Evolutionary conservation across 2,329 filamentous ascomycete species (phyloP), one percentile per base, ranked within the genome.

Genomic region (Hypoxylon sp.): DNA sequence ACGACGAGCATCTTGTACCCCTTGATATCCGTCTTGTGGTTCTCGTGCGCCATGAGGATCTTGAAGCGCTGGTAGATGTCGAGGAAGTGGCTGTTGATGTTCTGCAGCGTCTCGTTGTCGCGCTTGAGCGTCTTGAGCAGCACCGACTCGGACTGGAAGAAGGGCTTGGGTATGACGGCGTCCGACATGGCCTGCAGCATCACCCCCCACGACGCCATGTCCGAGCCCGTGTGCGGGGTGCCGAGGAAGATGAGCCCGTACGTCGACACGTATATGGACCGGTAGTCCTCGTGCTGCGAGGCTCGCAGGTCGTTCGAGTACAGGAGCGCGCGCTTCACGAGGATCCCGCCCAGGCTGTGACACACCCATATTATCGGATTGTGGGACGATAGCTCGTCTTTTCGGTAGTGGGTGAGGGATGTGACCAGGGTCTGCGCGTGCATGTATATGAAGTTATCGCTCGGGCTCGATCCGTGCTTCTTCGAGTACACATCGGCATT

Each of bases 41-140:
- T 89, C 73, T 94, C 91, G 57, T 93, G 90, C 37, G 88, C 91
- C 84, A 93, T 92, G 71, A 91, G 90, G 52, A 93, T 87, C 67
- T 87, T 85, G 72, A 91, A 93, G 1, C 87, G 83, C 59, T 87
- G 84, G 65, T 91, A 88, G 26, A 93, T 87, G 53, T 92, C 88
- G 17, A 89, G 81, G 68, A 94, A 94, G 59, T 89, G 84, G 53
- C 81, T 86, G 74, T 91, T 93, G 75, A 94, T 92, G 63, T 89
- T 89, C 70, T 90, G 86, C 4, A 94, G 77, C 0, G 86, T 91
- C 76, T 93, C 91, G 61, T 89, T 93, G 72, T 93, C 88, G 52
- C 83, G 86, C 73, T 89, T 89, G n/a, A 94, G 81, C 1, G 90
- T 89, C 71, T 85, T 87, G 65, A 94, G 81, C 43, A 94, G 81